phyloP scores from a whole-genome alignment of 2,329 filamentous ascomycete genomes.

The Penicillium crustosum region DNA sequence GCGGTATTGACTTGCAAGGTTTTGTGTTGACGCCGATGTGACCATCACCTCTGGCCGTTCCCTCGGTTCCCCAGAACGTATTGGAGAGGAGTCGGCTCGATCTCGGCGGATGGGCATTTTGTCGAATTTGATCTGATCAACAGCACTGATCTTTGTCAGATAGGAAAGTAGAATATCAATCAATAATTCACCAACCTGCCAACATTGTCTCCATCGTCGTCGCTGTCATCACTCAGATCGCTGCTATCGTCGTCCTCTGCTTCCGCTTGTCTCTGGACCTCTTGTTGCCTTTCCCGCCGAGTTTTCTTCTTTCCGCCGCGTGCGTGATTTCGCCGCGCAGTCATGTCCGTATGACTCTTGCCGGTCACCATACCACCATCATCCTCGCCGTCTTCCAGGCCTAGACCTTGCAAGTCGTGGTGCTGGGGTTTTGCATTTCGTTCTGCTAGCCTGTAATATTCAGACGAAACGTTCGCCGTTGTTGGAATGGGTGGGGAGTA shows the following conservation, averaged over 20 bases:
- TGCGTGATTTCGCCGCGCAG: slow-evolving; percentile 47
- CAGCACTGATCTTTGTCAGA: slow-evolving; percentile 54
- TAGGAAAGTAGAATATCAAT: not conserved
- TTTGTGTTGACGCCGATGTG: slow-evolving; percentile 56
- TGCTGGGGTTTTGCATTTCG: slow-evolving; percentile 33
- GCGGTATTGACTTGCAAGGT: slow-evolving; percentile 49
- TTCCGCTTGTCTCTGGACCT: slow-evolving; percentile 54
- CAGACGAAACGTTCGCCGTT: slow-evolving; percentile 54
- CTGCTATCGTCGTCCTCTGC: slow-evolving; percentile 66
- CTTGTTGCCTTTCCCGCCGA: slow-evolving; percentile 45
- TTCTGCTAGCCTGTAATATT: slow-evolving; percentile 59
- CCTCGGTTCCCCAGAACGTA: slow-evolving; percentile 54
- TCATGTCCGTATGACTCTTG: slow-evolving; percentile 55
- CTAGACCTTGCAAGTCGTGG: slow-evolving; percentile 30
- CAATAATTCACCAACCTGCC: slow-evolving; percentile 32
- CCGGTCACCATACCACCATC: slow-evolving; percentile 65
- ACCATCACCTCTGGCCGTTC: slow-evolving; percentile 52
- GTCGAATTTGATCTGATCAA: slow-evolving; percentile 90
- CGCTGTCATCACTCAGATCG: slow-evolving; percentile 65
- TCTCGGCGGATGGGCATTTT: slow-evolving; percentile 84
- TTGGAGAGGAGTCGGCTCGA: slow-evolving; percentile 84
- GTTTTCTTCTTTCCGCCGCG: slow-evolving; percentile 34
- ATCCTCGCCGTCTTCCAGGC: slow-evolving; percentile 55
- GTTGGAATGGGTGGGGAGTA: slow-evolving; percentile 68
- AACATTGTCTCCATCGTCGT: slow-evolving; percentile 56